Evolutionary conservation across 257 asterid species (phyloP), one percentile per base, ranked within the genome.

Genomic region (Plantago major): DNA sequence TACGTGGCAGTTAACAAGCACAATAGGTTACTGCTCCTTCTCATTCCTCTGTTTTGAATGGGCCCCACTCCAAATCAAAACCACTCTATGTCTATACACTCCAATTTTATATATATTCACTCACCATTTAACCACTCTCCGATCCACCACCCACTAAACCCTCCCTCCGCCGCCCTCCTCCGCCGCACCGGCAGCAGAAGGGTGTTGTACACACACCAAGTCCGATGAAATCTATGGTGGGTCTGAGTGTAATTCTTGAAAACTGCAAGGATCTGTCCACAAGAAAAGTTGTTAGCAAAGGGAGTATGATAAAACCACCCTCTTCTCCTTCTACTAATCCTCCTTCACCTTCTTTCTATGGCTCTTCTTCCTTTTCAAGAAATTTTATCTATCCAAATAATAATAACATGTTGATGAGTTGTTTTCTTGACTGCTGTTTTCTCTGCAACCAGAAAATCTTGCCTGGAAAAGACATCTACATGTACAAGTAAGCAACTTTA

Each of bases 381-480:
- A 62, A 68, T n/a, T 46, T 7, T 2, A 52, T 0, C 11, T 17
- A 8, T 51, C 17, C 12, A 17, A 51, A 8, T 4, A 51, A 63
- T 11, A 17, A 59, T 15, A 10, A 6, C 8, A 33, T 4, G 3
- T 2, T 30, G 40, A 33, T 33, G 40, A 33, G 40, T 33, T 58
- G 81, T 4, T 91, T 92, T 67, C 95, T 89, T 22, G 88, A 92
- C 8, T 46, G 28, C 17, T 92, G 99, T 64, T 92, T 68, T 65
- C 94, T 89, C 71, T 92, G 99, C 81, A 73, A 56, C 44, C 77
- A 68, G 16, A 89, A 79, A 54, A 89, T 92, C 67, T 66, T 72
- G 73, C 89, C 94, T 40, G 90, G 79, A 10, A 86, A 79, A 61
- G 99, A 92, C 71, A 89, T 89, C 83, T 92, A 83, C 73, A 92